These are phyloP conservation scores for Cryptococcus amylolentus DNA, from an alignment of 1,284 basidiomycete genomes.

Conservation along the genomic window DNA sequence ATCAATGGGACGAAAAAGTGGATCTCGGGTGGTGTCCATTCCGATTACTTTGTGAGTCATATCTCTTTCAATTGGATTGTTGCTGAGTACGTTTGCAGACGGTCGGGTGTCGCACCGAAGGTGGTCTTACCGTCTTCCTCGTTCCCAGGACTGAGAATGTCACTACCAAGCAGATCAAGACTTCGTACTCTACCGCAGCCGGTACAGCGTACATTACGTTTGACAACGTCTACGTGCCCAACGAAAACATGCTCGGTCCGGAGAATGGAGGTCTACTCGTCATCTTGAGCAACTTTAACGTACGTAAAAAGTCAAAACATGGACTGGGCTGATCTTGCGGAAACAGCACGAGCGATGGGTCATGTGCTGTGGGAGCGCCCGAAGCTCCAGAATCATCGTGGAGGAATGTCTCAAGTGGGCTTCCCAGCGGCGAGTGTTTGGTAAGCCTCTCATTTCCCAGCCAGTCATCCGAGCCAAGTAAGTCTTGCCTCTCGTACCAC, in stretches of 20 bases:
- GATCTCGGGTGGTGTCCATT: constrained; percentile 79
- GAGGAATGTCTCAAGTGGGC: constrained; percentile 59
- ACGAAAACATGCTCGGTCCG: constrained; percentile 79
- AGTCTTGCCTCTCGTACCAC: constrained; percentile 4
- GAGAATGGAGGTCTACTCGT: constrained; percentile 79
- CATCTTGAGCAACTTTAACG: constrained; percentile 56
- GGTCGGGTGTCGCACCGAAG: constrained; percentile 53
- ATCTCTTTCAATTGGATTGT: background rate
- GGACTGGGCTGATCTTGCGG: background rate
- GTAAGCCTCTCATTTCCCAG: constrained; percentile 75
- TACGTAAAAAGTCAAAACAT: constrained; percentile 13
- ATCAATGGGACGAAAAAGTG: constrained; percentile 86
- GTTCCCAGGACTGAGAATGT: constrained; percentile 74
- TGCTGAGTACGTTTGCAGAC: constrained; percentile 16
- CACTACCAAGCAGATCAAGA: constrained; percentile 80
- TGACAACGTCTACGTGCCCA: constrained; percentile 79
- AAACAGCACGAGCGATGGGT: constrained; percentile 37
- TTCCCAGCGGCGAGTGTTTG: constrained; percentile 75
- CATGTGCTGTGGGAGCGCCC: constrained; percentile 41
- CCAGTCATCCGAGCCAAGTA: constrained; percentile 76
- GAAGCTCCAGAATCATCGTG: constrained; percentile 39
- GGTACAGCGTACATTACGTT: constrained; percentile 81
- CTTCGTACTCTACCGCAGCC: constrained; percentile 73
- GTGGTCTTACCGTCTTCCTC: constrained; percentile 80
- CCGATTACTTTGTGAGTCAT: constrained; percentile 44